Base-by-base conservation (phyloP, 2,329 filamentous ascomycete genomes). In the Aspergillus persii region DNA sequence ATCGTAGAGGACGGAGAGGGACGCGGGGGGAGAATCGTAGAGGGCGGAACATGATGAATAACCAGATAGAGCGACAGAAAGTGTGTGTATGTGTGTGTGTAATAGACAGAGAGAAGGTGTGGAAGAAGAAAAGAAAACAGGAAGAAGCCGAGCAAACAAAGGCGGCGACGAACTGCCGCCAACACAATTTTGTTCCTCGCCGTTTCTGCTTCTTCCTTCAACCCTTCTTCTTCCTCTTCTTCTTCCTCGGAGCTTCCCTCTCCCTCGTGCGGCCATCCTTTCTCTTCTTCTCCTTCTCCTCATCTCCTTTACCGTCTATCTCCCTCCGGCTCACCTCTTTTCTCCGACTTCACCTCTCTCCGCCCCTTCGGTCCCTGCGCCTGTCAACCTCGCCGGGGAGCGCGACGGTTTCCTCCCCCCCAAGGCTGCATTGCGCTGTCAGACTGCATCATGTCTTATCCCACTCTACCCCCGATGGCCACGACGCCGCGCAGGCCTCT, bases 401-500 rank as follows among this genome's bases (percentile, higher is more conserved):
- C 63, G 64, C 66, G 57, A 67, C 60, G 11, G 53, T 61, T 55
- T 39, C 47, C 57, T 55, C 56, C 57, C 49, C 49, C 36, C 36
- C 36, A 41, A 41, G 51, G 49, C 39, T 47, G 33, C 31, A 53
- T 53, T 59, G 55, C 58, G 60, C 60, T 59, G 51, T 57, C 58
- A 50, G 61, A 52, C 62, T 41, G 54, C 67, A 74, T 61, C 65
- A 80, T 80, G 77, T 77, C 76, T 69, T 75, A 74, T 67, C 76
- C 74, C 54, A 71, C 68, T 62, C 71, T 78, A 54, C 66, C 63
- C 44, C 62, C 69, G 49, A 64, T 65, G 51, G 63, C 71, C 48
- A 80, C 77, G 66, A 71, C 72, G 64, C 66, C 72, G 64, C 66
- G 73, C 68, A 68, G 75, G 69, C 71, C 75, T 56, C 71, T 78